Percentiles rank a stretch among this genome's conserved stretches.
These are phyloP conservation scores for Didymella exigua DNA, from an alignment of 2,329 filamentous ascomycete species.

Conservation along the genomic window DNA sequence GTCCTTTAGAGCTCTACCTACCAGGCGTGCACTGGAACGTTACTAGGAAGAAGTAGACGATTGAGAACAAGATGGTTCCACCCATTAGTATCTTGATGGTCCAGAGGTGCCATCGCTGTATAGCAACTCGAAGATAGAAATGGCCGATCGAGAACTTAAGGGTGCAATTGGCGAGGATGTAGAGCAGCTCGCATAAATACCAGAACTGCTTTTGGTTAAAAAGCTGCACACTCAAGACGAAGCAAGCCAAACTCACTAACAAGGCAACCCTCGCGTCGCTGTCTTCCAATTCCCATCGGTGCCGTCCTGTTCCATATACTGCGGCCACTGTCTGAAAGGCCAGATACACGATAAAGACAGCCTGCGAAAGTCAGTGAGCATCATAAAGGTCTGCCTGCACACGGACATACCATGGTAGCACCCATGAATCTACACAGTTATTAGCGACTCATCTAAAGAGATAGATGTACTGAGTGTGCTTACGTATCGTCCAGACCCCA, in stretches of 20 bases:
- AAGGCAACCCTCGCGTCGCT: slow-evolving; percentile 38
- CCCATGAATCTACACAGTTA: slow-evolving; percentile 40
- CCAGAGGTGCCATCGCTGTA: slow-evolving; percentile 52
- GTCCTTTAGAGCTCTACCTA: slow-evolving; percentile 6
- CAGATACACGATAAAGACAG: slow-evolving; percentile 50
- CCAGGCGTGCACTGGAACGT: slow-evolving; percentile 60
- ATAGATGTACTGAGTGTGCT: background rate
- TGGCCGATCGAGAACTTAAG: slow-evolving; percentile 60
- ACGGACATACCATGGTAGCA: slow-evolving; percentile 36
- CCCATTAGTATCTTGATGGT: slow-evolving; percentile 56
- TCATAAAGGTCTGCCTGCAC: background rate
- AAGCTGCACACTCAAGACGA: background rate
- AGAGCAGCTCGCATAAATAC: slow-evolving; percentile 64
- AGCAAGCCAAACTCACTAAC: slow-evolving; percentile 22
- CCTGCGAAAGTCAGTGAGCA: slow-evolving; percentile 20
- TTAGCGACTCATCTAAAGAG: background rate
- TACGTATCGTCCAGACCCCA: slow-evolving; percentile 48
- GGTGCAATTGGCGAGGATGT: slow-evolving; percentile 55
- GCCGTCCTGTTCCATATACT: slow-evolving; percentile 48
- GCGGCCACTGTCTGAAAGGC: slow-evolving; percentile 49
- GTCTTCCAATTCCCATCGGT: slow-evolving; percentile 42
- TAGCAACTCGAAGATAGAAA: slow-evolving; percentile 60
- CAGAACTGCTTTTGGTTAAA: slow-evolving; percentile 47
- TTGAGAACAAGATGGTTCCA: slow-evolving; percentile 53
- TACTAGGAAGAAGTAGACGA: slow-evolving; percentile 58